Conservation (phyloP, 495 filamentous ascomycete species). For the Pyrenula aspistea region DNA sequence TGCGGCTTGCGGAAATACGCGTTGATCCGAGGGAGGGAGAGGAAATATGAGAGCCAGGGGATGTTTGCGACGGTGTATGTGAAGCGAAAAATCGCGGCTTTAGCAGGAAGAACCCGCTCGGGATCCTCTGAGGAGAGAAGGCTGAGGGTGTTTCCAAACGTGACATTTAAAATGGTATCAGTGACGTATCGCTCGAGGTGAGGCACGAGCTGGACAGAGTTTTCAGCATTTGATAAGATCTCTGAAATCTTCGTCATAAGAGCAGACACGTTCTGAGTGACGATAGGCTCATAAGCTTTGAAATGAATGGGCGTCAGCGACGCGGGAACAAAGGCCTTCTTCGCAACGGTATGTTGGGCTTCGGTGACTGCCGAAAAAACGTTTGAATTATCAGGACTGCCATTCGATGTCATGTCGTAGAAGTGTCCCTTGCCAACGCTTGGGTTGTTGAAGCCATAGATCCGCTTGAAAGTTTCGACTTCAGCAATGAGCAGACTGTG, state of each 20-base stretch:
- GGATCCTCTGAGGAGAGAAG: not conserved
- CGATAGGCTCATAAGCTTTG: not conserved
- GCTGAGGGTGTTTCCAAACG: not conserved
- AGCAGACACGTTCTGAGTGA: too few species aligned
- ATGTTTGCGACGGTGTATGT: not conserved
- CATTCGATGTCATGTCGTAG: conserved; percentile 11
- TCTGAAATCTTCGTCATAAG: too few species aligned
- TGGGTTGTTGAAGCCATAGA: conserved; percentile 23
- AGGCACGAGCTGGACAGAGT: too few species aligned
- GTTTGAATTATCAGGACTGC: not conserved
- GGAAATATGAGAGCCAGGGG: not conserved
- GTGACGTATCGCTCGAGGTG: too few species aligned
- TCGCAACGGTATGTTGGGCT: not conserved
- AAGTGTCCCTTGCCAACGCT: conserved; percentile 6
- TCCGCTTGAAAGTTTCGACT: conserved; percentile 19
- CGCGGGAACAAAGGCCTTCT: not conserved
- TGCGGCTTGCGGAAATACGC: not conserved
- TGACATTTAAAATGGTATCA: too few species aligned
- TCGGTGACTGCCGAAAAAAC: not conserved
- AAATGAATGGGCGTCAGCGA: too few species aligned
- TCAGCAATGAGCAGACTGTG: conserved; percentile 39
- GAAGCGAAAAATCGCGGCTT: not conserved
- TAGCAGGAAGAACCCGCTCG: not conserved
- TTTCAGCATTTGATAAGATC: too few species aligned
- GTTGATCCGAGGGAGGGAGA: not conserved